Conservation (phyloP, 352 stramenopile genomes). For the Phytopythium delawarense region DNA sequence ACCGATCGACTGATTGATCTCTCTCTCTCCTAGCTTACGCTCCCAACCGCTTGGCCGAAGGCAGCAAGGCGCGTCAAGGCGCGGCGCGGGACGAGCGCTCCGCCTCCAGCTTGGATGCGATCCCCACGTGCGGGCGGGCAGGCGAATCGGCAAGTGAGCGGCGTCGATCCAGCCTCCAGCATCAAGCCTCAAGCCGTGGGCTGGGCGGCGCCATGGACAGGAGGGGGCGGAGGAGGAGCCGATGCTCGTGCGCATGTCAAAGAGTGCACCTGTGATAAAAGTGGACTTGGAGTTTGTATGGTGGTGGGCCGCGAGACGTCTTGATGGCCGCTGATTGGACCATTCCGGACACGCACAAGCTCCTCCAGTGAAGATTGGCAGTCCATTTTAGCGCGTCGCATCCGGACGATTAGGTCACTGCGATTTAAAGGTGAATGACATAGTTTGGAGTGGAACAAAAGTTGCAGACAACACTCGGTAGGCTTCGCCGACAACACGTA, state of each 20-base stretch:
- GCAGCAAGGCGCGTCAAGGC: not conserved
- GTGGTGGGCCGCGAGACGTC: not conserved
- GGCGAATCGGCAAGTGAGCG: not conserved
- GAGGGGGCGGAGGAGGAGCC: not conserved
- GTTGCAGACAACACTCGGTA: too few relatives aligned
- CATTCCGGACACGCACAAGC: not conserved
- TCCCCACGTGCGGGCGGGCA: not conserved
- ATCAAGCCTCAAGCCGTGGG: not conserved
- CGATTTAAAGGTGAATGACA: too few relatives aligned
- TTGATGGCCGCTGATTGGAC: slow-evolving; percentile 6
- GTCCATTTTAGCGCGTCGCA: not conserved
- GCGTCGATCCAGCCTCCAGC: not conserved
- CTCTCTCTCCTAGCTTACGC: too few relatives aligned
- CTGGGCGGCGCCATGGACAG: not conserved
- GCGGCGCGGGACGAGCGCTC: not conserved
- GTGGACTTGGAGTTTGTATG: not conserved
- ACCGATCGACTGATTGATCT: too few relatives aligned
- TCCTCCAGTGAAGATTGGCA: not conserved
- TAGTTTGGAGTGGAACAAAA: too few relatives aligned
- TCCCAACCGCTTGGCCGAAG: too few relatives aligned
- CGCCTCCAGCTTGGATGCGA: not conserved
- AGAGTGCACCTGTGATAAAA: not conserved
- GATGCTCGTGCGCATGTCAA: not conserved
- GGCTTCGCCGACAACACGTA: too few relatives aligned
- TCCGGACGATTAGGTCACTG: not conserved